Base-by-base conservation (phyloP, 2,329 filamentous ascomycete species). In the Aspergillus alliaceus region DNA sequence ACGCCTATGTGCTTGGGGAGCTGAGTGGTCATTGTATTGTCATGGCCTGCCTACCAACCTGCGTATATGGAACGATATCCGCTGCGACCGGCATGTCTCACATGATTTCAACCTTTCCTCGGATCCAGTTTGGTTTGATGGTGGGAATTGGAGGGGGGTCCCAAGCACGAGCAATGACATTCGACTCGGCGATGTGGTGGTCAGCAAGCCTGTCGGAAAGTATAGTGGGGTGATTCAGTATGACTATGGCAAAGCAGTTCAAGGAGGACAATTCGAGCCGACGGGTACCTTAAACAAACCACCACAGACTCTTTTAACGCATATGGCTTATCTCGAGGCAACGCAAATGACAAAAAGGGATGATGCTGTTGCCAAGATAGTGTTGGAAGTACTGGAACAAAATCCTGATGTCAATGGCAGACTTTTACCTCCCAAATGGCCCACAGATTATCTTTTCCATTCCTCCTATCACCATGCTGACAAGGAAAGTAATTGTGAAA, bases 141-240 rank as follows among this genome's bases (percentile, higher is more conserved):
- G 68, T 72, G 2, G 71, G 69, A 0, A 66, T 72, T 42, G 70
- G 68, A 1, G 70, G 68, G 70, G 69, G 4, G 66, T 68, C 2
- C 71, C 70, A 3, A 56, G 56, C 31, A 34, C 37, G 1, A 59
- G 59, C n/a, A 32, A 53, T 7, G n/a, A n/a, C n/a, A n/a, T n/a
- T n/a, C n/a, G n/a, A n/a, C n/a, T n/a, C n/a, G n/a, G n/a, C n/a
- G n/a, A 72, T 58, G 56, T 72, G 11, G 68, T 72, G 0, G 63
- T 72, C 25, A 68, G 67, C 54, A 56, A 53, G 29, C 66, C 66
- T 5, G 56, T 59, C 15, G 55, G 50, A 2, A 47, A 25, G 1
- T 51, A 31, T n/a, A 56, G 58, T 24, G 70, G 70, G 2, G 68
- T 72, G 14, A 59, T 72, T 11, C 69, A 73, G 49, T 40, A n/a